These are phyloP conservation scores for Phytophthora cactorum DNA, from an alignment of 352 stramenopile species.

Conservation along the genomic window DNA sequence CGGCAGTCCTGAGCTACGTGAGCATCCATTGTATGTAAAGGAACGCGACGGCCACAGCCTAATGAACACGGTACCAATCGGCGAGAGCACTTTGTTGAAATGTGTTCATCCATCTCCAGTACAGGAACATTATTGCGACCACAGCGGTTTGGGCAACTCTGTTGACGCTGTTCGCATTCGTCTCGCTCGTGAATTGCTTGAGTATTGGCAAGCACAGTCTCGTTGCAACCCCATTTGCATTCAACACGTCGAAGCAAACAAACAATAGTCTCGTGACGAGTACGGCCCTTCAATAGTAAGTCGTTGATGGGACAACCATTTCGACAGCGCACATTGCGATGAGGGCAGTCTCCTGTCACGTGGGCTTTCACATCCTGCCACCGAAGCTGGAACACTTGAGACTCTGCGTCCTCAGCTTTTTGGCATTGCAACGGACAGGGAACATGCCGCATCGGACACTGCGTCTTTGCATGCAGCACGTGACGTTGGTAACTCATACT, in stretches of 20 bases:
- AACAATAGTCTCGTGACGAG: slow-evolving; percentile 46
- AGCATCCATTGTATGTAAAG: slow-evolving; percentile 45
- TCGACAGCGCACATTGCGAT: slow-evolving; percentile 68
- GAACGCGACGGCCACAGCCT: slow-evolving; percentile 58
- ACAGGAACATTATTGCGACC: slow-evolving; percentile 38
- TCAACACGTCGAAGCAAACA: slow-evolving; percentile 59
- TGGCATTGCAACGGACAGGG: slow-evolving; percentile 57
- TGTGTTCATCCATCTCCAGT: slow-evolving; percentile 50
- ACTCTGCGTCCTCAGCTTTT: neutral
- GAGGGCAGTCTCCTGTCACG: slow-evolving; percentile 45
- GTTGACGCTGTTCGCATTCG: slow-evolving; percentile 58
- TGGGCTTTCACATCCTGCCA: slow-evolving; percentile 57
- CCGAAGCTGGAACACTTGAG: slow-evolving; percentile 32
- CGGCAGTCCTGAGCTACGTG: slow-evolving; percentile 52
- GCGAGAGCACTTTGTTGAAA: slow-evolving; percentile 35
- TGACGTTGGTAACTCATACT: slow-evolving; percentile 60
- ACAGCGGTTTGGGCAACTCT: slow-evolving; percentile 65
- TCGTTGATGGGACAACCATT: slow-evolving; percentile 62
- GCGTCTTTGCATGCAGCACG: slow-evolving; percentile 42
- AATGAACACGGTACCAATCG: slow-evolving; percentile 50
- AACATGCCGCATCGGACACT: slow-evolving; percentile 59
- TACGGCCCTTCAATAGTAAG: slow-evolving; percentile 49
- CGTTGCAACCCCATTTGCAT: slow-evolving; percentile 68
- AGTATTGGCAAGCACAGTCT: slow-evolving; percentile 47
- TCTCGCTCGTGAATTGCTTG: slow-evolving; percentile 56